These are phyloP conservation scores for Aurantiochytrium sp. DNA, from an alignment of 108 stramenopile species.

Conservation along the genomic window DNA sequence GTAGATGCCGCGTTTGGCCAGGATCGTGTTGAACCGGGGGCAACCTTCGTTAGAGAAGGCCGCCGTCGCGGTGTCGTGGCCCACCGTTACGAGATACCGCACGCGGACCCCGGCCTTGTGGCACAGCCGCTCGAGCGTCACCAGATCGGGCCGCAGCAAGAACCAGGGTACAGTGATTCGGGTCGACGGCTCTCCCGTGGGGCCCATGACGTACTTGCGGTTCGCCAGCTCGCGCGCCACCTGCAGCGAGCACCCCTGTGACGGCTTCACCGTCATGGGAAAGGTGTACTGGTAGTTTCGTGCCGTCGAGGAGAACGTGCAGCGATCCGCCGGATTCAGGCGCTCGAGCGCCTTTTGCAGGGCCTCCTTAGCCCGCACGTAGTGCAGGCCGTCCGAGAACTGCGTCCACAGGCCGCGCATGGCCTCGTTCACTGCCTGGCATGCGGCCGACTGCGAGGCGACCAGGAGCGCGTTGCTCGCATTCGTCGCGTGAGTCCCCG, in stretches of 20 bases:
- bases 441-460: not conserved
- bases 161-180: conserved; percentile 11
- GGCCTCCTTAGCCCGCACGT: not conserved
- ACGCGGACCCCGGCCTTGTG: not conserved
- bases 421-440: conserved; percentile 1
- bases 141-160: conserved; percentile 20
- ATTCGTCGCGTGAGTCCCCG: not conserved
- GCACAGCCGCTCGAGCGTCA: not conserved
- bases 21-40: not conserved
- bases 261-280: not conserved
- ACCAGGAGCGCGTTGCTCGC: not conserved
- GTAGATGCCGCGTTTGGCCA: conserved; percentile 6
- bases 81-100: not conserved
- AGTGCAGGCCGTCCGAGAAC: not conserved
- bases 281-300: not conserved
- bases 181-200: not conserved
- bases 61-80: not conserved
- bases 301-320: not conserved
- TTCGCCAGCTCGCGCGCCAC: not conserved
- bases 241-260: not conserved
- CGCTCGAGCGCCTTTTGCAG: not conserved
- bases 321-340: not conserved
- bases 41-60: conserved; percentile 9
- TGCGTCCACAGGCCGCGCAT: conserved; percentile 2
- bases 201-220: conserved; percentile 7